Conservation (phyloP, 2,329 filamentous ascomycete species). For the Claviceps paspali region DNA sequence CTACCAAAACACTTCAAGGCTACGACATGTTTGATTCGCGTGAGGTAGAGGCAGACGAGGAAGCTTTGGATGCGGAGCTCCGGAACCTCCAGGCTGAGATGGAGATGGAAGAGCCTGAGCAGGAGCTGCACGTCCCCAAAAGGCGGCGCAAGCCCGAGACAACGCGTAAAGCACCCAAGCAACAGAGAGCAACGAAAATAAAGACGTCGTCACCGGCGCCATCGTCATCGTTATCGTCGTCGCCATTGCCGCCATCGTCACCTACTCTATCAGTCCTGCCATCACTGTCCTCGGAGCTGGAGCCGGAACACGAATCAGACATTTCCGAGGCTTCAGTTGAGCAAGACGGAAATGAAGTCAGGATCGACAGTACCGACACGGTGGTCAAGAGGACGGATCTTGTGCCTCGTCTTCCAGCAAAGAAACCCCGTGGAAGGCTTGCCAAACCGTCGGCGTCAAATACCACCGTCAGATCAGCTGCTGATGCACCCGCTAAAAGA, state of each 20-base stretch:
- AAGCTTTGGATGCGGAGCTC: constrained; percentile 35
- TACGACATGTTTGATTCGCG: constrained; percentile 39
- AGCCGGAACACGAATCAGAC: constrained; percentile 9
- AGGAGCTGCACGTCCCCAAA: constrained; percentile 32
- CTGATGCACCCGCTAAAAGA: constrained; percentile 13
- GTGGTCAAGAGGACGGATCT: constrained; percentile 21
- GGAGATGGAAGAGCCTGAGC: constrained; percentile 21
- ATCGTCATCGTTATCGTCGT: not conserved
- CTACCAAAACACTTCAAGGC: constrained; percentile 18
- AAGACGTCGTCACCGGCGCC: constrained; percentile 18
- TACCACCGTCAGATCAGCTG: not conserved
- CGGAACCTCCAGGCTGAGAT: constrained; percentile 34
- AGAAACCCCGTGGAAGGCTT: constrained; percentile 12
- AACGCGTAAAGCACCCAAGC: constrained; percentile 37
- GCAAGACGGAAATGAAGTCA: constrained; percentile 12
- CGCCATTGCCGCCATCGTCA: too few species aligned
- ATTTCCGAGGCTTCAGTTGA: constrained; percentile 8
- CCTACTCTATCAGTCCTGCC: too few species aligned
- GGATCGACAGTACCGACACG: constrained; percentile 26
- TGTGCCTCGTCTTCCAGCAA: constrained; percentile 9
- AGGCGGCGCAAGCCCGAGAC: constrained; percentile 36
- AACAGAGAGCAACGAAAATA: constrained; percentile 29
- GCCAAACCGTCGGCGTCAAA: constrained; percentile 9
- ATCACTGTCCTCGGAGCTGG: too few species aligned
- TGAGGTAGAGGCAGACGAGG: constrained; percentile 29